phyloP scores from a whole-genome alignment of 2,329 filamentous ascomycete genomes.

The Fusarium sp. region DNA sequence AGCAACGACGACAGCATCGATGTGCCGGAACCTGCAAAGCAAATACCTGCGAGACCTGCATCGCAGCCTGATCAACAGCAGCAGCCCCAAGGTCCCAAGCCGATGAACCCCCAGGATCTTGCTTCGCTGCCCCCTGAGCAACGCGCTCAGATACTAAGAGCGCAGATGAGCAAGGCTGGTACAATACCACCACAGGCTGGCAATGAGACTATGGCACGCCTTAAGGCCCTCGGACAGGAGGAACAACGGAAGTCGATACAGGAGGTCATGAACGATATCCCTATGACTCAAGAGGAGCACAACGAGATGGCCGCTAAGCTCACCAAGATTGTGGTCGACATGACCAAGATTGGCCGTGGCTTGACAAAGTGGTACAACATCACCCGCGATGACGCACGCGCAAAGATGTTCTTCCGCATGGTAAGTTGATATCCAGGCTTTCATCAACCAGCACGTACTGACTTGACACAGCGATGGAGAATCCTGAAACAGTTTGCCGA shows the following conservation, averaged over 20 bases:
- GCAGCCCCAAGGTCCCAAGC: constrained; percentile 34
- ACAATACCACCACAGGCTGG: constrained; percentile 30
- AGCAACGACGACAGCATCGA: constrained; percentile 59
- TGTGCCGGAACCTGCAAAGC: constrained; percentile 34
- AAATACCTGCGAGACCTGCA: constrained; percentile 36
- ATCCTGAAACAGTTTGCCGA: constrained; percentile 66
- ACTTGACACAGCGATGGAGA: constrained; percentile 61
- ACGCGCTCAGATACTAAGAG: constrained; percentile 50
- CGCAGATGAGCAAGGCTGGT: constrained; percentile 44
- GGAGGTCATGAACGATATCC: constrained; percentile 58
- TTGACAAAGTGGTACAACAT: constrained; percentile 61
- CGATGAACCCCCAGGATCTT: constrained; percentile 50
- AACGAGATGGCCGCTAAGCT: constrained; percentile 59
- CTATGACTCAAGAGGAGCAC: constrained; percentile 59
- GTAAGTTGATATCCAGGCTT: constrained; percentile 53
- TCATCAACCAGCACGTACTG: constrained; percentile 42
- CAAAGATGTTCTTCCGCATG: constrained; percentile 63
- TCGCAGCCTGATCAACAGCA: constrained; percentile 43
- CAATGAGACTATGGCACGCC: constrained; percentile 46
- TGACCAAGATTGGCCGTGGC: constrained; percentile 58
- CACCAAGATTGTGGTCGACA: constrained; percentile 53
- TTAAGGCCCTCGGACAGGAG: constrained; percentile 54
- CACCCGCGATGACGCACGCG: constrained; percentile 61
- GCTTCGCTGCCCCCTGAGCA: constrained; percentile 59
- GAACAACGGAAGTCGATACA: constrained; percentile 54